phyloP scores from a whole-genome alignment of 108 stramenopile species.

The Cyclotella sp. region DNA sequence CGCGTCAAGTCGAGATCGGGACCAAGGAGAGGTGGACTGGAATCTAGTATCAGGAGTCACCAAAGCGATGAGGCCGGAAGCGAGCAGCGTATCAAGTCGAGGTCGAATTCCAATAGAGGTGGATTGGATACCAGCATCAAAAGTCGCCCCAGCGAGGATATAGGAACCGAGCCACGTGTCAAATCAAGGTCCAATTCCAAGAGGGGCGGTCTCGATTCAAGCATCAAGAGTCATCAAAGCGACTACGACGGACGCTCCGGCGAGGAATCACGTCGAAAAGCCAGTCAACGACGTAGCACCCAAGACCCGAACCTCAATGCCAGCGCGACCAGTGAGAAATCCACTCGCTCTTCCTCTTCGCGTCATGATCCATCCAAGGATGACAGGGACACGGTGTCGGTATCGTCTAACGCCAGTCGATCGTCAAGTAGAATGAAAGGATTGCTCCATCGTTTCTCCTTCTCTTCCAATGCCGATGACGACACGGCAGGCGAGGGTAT shows the following conservation, averaged over 20 bases:
- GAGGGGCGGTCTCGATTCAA: neutral
- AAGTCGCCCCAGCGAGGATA: neutral
- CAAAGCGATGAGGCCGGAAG: neutral
- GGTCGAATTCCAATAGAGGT: neutral
- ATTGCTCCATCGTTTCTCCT: slow-evolving; percentile 13
- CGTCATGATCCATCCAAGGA: neutral
- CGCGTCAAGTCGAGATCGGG: neutral
- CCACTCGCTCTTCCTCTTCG: neutral
- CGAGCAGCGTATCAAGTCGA: neutral
- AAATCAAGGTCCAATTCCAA: neutral
- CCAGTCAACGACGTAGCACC: neutral
- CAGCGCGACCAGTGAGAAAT: neutral
- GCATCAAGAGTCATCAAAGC: neutral
- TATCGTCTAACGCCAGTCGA: neutral
- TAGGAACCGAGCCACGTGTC: neutral
- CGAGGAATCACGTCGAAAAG: neutral
- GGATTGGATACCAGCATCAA: neutral
- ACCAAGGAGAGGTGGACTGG: neutral
- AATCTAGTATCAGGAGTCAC: neutral
- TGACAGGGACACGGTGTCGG: neutral
- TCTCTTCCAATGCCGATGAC: slow-evolving; percentile 12
- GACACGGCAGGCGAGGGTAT: neutral
- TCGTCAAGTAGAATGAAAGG: neutral
- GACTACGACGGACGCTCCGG: neutral
- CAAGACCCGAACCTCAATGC: neutral